phyloP scores from a whole-genome alignment of 495 filamentous ascomycete species.

The Neurospora discreta region DNA sequence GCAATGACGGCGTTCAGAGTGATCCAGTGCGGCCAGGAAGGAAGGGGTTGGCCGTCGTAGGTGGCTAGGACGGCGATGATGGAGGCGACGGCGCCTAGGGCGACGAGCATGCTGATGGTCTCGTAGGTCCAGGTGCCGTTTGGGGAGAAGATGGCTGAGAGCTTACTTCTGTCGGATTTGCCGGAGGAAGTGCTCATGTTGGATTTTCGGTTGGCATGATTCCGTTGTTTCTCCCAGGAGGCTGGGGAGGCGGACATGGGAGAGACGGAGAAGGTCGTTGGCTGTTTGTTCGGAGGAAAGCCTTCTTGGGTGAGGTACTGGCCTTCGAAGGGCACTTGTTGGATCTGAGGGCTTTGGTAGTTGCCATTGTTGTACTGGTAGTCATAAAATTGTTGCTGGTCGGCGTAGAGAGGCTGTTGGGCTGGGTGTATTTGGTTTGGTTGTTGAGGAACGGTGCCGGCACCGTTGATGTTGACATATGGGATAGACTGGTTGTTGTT shows the following conservation, averaged over 20 bases:
- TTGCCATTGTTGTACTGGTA: neutral
- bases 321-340: neutral
- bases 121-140: slow-evolving; percentile 14
- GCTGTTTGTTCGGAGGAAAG: neutral
- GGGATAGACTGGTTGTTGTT: neutral
- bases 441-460: neutral
- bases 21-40: slow-evolving; percentile 30
- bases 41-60: slow-evolving; percentile 29
- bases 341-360: neutral
- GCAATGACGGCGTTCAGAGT: slow-evolving; percentile 10
- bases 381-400: neutral
- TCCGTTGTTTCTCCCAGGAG: neutral
- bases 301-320: neutral
- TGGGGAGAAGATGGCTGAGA: slow-evolving; percentile 1
- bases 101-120: slow-evolving; percentile 7
- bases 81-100: slow-evolving; percentile 12
- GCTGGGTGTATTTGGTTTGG: neutral
- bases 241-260: neutral
- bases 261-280: neutral
- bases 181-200: neutral
- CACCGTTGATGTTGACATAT: neutral
- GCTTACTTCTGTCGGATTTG: neutral
- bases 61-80: slow-evolving; percentile 27
- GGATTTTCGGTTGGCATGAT: neutral
- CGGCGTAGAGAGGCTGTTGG: neutral